Evolutionary conservation across 345 rosid species (phyloP).

Genomic region (Hypericum androsaemum): DNA sequence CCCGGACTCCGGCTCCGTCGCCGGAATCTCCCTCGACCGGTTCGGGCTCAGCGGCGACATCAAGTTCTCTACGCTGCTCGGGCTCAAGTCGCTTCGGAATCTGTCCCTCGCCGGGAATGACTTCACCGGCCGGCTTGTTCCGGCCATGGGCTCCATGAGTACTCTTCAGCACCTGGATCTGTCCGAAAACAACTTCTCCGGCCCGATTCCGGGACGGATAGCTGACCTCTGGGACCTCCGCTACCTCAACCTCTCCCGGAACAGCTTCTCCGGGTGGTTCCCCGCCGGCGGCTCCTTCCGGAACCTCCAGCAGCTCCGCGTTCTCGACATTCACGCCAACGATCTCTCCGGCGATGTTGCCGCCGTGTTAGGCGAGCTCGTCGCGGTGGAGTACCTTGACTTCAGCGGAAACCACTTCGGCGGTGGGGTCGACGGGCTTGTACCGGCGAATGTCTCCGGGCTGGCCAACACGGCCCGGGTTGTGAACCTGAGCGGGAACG

Average conservation of each 20-base stretch:
- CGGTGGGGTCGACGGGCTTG: constrained; percentile 38
- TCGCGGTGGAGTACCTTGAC: constrained; percentile 71
- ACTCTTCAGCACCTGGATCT: constrained; percentile 79
- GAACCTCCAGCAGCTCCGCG: constrained; percentile 68
- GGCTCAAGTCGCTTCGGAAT: constrained; percentile 46
- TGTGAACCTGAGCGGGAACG: constrained; percentile 63
- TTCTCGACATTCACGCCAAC: constrained; percentile 61
- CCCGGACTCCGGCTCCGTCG: constrained; percentile 33
- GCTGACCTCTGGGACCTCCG: constrained; percentile 57
- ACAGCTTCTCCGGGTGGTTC: constrained; percentile 60
- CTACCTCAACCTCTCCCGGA: constrained; percentile 56
- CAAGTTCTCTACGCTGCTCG: constrained; percentile 53
- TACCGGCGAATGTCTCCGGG: constrained; percentile 47
- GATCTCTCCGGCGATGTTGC: constrained; percentile 48
- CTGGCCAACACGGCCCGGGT: constrained; percentile 53
- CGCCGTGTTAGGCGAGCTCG: constrained; percentile 39
- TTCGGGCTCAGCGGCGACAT: constrained; percentile 65
- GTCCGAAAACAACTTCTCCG: constrained; percentile 57
- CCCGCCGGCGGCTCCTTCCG: constrained; percentile 37
- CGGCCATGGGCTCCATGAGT: constrained; percentile 52
- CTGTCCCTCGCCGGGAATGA: constrained; percentile 63
- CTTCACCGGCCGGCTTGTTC: constrained; percentile 82
- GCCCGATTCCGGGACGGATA: constrained; percentile 85
- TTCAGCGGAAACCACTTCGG: constrained; percentile 60
- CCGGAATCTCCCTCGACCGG: constrained; percentile 44